These are phyloP conservation scores for Dendrobium catenatum DNA, from an alignment of 106 monocot genomes.

Conservation along the genomic window DNA sequence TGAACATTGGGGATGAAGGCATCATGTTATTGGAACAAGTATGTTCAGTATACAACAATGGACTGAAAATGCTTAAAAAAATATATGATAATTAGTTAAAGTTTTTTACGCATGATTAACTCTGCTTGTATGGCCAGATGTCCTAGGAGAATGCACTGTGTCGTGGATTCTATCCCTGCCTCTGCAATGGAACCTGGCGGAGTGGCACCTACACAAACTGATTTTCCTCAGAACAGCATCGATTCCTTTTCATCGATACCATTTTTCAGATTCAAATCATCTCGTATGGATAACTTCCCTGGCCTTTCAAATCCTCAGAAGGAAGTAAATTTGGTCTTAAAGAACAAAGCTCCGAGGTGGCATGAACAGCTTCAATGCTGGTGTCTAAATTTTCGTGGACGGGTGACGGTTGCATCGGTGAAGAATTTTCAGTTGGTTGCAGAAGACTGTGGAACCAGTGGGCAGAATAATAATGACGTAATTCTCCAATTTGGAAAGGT, in stretches of 20 bases:
- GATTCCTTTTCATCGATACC: constrained; percentile 59
- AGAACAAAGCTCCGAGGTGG: constrained; percentile 88
- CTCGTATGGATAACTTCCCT: constrained; percentile 17
- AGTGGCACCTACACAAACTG: constrained; percentile 46
- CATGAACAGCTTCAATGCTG: constrained; percentile 91
- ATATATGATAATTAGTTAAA: not conserved
- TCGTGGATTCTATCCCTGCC: constrained; percentile 78
- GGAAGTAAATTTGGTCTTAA: constrained; percentile 40
- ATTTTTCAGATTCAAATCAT: constrained; percentile 77
- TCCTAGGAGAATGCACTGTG: constrained; percentile 84
- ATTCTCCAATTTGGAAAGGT: constrained; percentile 91
- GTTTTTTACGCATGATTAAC: constrained; percentile 7
- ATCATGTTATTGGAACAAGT: not conserved
- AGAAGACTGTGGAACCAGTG: constrained; percentile 25
- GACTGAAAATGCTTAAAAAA: not conserved
- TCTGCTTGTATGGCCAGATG: constrained; percentile 35
- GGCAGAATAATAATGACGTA: constrained; percentile 49
- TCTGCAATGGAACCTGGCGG: constrained; percentile 74
- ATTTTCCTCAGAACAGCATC: constrained; percentile 39
- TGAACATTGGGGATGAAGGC: not conserved
- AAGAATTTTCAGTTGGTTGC: constrained; percentile 92
- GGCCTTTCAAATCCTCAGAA: constrained; percentile 15
- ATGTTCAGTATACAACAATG: not conserved
- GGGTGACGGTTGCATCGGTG: constrained; percentile 90
- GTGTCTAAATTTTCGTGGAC: constrained; percentile 86